Evolutionary conservation across 805 yeast genomes (phyloP).

Genomic region (Hermanozyma aechmeae): DNA sequence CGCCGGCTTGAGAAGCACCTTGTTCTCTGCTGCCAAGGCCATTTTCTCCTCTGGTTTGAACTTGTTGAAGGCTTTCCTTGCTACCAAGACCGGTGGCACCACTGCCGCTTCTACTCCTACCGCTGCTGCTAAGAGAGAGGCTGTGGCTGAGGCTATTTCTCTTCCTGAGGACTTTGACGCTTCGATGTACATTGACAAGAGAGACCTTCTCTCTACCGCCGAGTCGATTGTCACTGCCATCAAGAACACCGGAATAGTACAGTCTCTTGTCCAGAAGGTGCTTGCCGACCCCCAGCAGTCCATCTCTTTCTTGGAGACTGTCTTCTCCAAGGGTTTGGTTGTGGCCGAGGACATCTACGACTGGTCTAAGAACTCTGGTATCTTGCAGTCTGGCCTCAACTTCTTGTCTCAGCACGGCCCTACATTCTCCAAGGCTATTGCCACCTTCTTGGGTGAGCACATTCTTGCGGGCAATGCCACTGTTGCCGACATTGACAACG

Average conservation of each 20-base stretch:
- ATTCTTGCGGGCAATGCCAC: slow-evolving; percentile 18
- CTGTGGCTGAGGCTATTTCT: slow-evolving; percentile 4
- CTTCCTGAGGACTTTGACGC: slow-evolving; percentile 6
- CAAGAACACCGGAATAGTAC: slow-evolving; percentile 25
- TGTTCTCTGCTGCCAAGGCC: slow-evolving; percentile 24
- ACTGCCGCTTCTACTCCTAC: slow-evolving; percentile 9
- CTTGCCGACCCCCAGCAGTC: slow-evolving; percentile 28
- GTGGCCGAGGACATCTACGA: slow-evolving; percentile 23
- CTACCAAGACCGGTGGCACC: slow-evolving; percentile 8
- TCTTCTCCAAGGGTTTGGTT: slow-evolving; percentile 23
- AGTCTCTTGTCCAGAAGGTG: slow-evolving; percentile 21
- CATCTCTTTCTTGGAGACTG: slow-evolving; percentile 22
- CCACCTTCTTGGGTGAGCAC: slow-evolving; percentile 17
- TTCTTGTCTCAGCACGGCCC: slow-evolving; percentile 20
- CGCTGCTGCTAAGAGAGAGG: slow-evolving; percentile 12
- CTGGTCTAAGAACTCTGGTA: slow-evolving; percentile 30
- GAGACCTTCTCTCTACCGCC: slow-evolving; percentile 24
- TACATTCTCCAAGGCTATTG: slow-evolving; percentile 14
- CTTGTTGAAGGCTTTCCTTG: slow-evolving; percentile 14
- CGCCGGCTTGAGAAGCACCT: slow-evolving; percentile 22
- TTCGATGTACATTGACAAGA: slow-evolving; percentile 24
- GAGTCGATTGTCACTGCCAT: slow-evolving; percentile 18
- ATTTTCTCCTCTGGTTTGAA: slow-evolving; percentile 22
- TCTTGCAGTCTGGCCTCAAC: slow-evolving; percentile 17
- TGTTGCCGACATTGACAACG: slow-evolving; percentile 16